Evolutionary conservation across 1,139 yeast species (phyloP).

Genomic region (Blastobotrys persicus): DNA sequence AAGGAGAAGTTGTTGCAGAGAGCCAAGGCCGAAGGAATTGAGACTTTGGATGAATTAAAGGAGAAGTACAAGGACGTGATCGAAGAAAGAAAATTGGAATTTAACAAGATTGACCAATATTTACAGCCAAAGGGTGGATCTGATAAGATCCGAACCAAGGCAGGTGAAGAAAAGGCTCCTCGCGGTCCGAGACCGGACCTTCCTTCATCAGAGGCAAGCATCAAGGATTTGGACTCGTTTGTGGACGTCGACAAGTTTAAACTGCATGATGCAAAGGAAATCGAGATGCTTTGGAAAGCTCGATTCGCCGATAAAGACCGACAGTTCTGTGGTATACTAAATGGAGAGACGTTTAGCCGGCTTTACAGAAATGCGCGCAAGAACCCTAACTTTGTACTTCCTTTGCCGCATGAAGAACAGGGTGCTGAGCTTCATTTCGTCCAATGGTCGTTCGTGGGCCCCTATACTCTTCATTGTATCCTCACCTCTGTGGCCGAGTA

Average conservation of each 20-base stretch:
- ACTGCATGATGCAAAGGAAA: slow-evolving; percentile 54
- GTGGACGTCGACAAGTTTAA: slow-evolving; percentile 65
- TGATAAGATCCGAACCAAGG: slow-evolving; percentile 36
- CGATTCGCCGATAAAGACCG: slow-evolving; percentile 65
- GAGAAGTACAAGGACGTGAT: slow-evolving; percentile 61
- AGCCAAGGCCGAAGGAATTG: slow-evolving; percentile 39
- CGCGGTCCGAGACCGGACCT: slow-evolving; percentile 12
- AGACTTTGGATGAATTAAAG: slow-evolving; percentile 60
- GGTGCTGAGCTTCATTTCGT: slow-evolving; percentile 84
- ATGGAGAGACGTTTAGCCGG: slow-evolving; percentile 53
- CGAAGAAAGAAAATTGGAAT: slow-evolving; percentile 52
- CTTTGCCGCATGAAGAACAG: slow-evolving; percentile 45
- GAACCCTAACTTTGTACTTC: slow-evolving; percentile 58
- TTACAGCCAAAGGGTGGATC: slow-evolving; percentile 63
- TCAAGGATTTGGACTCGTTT: slow-evolving; percentile 68
- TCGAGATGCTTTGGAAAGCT: slow-evolving; percentile 87
- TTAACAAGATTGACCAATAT: slow-evolving; percentile 52
- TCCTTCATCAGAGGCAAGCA: slow-evolving; percentile 39
- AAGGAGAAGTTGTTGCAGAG: slow-evolving; percentile 43
- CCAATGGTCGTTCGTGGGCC: slow-evolving; percentile 92
- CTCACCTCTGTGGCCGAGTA: slow-evolving; percentile 90
- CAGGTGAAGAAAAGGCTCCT: slow-evolving; percentile 23
- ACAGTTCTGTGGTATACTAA: slow-evolving; percentile 63
- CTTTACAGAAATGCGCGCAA: slow-evolving; percentile 66
- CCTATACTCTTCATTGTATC: slow-evolving; percentile 82